Evolutionary conservation across 108 stramenopile genomes (phyloP).

Genomic region (Skeletonema marinoi): DNA sequence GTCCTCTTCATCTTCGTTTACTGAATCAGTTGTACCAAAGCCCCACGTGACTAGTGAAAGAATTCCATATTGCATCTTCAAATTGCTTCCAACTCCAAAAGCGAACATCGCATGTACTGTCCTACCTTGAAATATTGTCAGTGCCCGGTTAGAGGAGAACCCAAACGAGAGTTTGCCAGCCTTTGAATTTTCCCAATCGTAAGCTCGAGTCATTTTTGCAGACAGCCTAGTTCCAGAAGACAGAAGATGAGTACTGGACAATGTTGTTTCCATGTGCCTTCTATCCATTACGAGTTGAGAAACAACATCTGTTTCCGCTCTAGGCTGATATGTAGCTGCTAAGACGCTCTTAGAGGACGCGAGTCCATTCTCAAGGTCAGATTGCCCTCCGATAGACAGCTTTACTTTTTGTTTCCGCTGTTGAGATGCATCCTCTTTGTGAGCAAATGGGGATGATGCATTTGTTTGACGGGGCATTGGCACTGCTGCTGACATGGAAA

Average conservation of each 20-base stretch:
- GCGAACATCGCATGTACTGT: slow-evolving; percentile 28
- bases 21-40: background rate
- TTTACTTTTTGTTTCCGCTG: slow-evolving; percentile 24
- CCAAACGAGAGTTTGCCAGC: slow-evolving; percentile 19
- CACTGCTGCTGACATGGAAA: slow-evolving; percentile 20
- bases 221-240: slow-evolving; percentile 26
- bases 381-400: slow-evolving; percentile 32
- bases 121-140: slow-evolving; percentile 15
- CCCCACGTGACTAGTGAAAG: slow-evolving; percentile 25
- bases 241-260: slow-evolving; percentile 14
- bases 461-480: slow-evolving; percentile 4
- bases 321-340: slow-evolving; percentile 35
- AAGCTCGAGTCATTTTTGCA: slow-evolving; percentile 20
- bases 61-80: slow-evolving; percentile 24
- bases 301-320: slow-evolving; percentile 26
- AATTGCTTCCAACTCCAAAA: slow-evolving; percentile 20
- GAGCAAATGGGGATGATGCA: slow-evolving; percentile 1
- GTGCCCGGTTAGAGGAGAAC: slow-evolving; percentile 20
- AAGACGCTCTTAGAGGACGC: slow-evolving; percentile 21
- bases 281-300: slow-evolving; percentile 30
- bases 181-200: slow-evolving; percentile 8
- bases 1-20: background rate
- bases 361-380: slow-evolving; percentile 30
- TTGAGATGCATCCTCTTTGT: background rate
- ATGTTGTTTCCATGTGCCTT: slow-evolving; percentile 31